phyloP scores from a whole-genome alignment of 2,329 filamentous ascomycete species.

The Paracoccidioides brasiliensis region DNA sequence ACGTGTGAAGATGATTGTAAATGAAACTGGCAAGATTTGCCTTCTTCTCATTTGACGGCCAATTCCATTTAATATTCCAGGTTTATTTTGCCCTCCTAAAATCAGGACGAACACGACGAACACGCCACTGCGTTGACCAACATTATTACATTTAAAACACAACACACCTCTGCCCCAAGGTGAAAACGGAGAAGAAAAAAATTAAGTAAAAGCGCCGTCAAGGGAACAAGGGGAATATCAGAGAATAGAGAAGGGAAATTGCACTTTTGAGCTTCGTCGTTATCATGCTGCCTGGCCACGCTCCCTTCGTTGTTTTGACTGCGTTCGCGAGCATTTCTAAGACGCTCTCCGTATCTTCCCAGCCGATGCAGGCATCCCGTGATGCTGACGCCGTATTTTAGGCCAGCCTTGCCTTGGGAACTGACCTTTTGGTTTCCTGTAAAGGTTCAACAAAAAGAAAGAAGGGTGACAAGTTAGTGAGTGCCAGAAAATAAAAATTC shows the following conservation, averaged over 20 bases:
- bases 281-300: background rate
- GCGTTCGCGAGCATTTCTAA: conserved; percentile 67
- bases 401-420: conserved; percentile 65
- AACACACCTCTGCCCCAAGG: too few relatives aligned
- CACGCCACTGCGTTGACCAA: too few relatives aligned
- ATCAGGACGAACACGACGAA: too few relatives aligned
- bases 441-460: background rate
- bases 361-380: conserved; percentile 95
- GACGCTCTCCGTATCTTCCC: conserved; percentile 74
- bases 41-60: too few relatives aligned
- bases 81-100: too few relatives aligned
- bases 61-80: too few relatives aligned
- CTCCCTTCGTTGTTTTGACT: conserved; percentile 52
- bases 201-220: background rate
- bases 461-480: background rate
- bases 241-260: background rate
- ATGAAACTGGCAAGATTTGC: too few relatives aligned
- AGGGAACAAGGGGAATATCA: background rate
- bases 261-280: background rate
- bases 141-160: too few relatives aligned
- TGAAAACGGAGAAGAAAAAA: background rate
- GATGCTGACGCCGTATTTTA: conserved; percentile 91
- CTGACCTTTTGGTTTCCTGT: conserved; percentile 76
- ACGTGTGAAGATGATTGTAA: too few relatives aligned
- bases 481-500: background rate